phyloP scores from a whole-genome alignment of 1,284 basidiomycete species.

The Cystobasidiaceae sp. region DNA sequence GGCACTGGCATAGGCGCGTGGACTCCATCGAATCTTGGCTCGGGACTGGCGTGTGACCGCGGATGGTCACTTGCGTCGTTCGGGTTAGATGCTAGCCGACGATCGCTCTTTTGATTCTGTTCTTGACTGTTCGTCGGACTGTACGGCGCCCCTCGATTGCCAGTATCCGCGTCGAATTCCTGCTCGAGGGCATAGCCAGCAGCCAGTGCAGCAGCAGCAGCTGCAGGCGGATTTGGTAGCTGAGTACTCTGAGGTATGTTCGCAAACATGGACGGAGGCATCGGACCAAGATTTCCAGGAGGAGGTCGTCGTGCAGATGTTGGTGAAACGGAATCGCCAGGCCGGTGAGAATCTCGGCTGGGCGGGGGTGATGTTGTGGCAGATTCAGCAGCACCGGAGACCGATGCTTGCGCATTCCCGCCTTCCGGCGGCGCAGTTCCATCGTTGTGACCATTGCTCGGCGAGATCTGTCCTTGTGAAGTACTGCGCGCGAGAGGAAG shows the following conservation, averaged over 20 bases:
- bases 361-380: not conserved
- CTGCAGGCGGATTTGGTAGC: conserved; percentile 22
- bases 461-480: no score
- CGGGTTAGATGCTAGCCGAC: no score
- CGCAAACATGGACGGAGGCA: conserved; percentile 29
- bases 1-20: conserved; percentile 8
- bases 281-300: conserved; percentile 14
- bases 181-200: conserved; percentile 19
- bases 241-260: conserved; percentile 19
- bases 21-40: not conserved
- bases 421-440: no score
- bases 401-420: not conserved
- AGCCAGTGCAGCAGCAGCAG: conserved; percentile 20
- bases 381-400: not conserved
- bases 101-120: no score
- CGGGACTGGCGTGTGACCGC: not conserved
- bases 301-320: conserved; percentile 18
- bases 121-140: not conserved
- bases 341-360: not conserved
- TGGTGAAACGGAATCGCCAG: conserved; percentile 14
- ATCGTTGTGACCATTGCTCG: no score
- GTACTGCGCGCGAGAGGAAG: no score
- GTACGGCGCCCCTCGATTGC: not conserved
- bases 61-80: no score
- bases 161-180: not conserved